Evolutionary conservation across 768 basidiomycete genomes (phyloP).

Genomic region (Collybiopsis confluens): DNA sequence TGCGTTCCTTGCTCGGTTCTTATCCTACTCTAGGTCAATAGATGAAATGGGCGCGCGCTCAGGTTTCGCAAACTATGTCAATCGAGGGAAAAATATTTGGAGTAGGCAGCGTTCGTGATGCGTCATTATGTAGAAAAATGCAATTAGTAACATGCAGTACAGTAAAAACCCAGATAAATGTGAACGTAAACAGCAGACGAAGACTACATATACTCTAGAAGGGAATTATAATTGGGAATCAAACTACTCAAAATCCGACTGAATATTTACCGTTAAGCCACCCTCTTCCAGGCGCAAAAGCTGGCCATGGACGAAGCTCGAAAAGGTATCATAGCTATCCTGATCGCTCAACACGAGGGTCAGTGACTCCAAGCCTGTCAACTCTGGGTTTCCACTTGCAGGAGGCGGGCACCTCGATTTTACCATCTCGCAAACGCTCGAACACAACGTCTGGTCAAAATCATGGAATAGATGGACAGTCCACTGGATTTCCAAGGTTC

Average conservation of each 20-base stretch:
- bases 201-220: too few species aligned
- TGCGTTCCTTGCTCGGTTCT: constrained; percentile 2
- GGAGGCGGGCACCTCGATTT: not conserved
- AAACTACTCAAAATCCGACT: too few species aligned
- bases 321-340: not conserved
- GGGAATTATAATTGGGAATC: too few species aligned
- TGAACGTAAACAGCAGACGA: too few species aligned
- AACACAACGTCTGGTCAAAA: not conserved
- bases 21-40: constrained; percentile 45
- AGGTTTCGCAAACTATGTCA: constrained; percentile 59
- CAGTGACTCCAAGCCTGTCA: not conserved
- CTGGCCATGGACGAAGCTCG: not conserved
- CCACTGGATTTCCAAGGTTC: not conserved
- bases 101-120: constrained; percentile 8
- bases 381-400: not conserved
- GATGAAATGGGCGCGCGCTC: constrained; percentile 73
- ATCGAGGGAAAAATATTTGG: constrained; percentile 50
- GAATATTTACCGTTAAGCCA: not conserved
- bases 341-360: not conserved
- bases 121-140: not conserved
- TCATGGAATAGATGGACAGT: not conserved
- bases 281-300: not conserved
- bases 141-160: not conserved
- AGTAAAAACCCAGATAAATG: too few species aligned
- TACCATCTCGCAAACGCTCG: not conserved